Conservation (phyloP, 139 green algal species). For the Ettlia oleoabundans region DNA sequence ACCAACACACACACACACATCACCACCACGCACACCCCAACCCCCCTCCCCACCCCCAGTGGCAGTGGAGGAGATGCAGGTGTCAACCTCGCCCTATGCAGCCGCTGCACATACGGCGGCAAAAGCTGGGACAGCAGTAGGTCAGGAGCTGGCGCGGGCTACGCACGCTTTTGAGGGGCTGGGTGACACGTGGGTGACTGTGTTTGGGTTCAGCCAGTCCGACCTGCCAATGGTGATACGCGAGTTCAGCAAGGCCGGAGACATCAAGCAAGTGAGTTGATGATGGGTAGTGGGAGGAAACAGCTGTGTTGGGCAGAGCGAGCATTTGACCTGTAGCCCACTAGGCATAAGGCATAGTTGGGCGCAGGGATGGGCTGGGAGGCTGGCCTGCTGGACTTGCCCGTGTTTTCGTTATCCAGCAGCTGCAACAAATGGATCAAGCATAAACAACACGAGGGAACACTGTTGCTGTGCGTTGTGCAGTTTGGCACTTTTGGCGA, state of each 20-base stretch:
- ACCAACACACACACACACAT: too few relatives aligned
- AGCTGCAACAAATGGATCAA: too few relatives aligned
- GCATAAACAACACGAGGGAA: too few relatives aligned
- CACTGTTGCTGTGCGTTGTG: neutral
- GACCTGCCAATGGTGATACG: constrained; percentile 43
- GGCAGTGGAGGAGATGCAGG: constrained; percentile 36
- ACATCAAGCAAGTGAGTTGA: constrained; percentile 33
- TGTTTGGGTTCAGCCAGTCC: constrained; percentile 55
- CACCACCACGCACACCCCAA: too few relatives aligned
- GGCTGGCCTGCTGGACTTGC: too few relatives aligned
- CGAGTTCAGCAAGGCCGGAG: constrained; percentile 60
- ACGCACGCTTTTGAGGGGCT: constrained; percentile 14
- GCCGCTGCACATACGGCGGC: neutral
- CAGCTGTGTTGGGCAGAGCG: too few relatives aligned
- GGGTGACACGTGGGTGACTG: constrained; percentile 57
- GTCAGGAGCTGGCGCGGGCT: constrained; percentile 8
- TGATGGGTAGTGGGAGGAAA: too few relatives aligned
- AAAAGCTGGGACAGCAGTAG: neutral
- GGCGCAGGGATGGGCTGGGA: too few relatives aligned
- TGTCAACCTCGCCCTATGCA: constrained; percentile 20
- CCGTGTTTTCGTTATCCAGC: too few relatives aligned
- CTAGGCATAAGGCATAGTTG: too few relatives aligned
- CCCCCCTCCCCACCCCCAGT: too few relatives aligned
- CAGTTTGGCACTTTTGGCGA: constrained; percentile 54
- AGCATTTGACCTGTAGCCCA: too few relatives aligned